A percentile compares a stretch with the other conserved stretches of the same genome.
These are phyloP conservation scores for Saccharomyces pastorianus DNA, from an alignment of 1,139 yeast species.

Conservation along the genomic window DNA sequence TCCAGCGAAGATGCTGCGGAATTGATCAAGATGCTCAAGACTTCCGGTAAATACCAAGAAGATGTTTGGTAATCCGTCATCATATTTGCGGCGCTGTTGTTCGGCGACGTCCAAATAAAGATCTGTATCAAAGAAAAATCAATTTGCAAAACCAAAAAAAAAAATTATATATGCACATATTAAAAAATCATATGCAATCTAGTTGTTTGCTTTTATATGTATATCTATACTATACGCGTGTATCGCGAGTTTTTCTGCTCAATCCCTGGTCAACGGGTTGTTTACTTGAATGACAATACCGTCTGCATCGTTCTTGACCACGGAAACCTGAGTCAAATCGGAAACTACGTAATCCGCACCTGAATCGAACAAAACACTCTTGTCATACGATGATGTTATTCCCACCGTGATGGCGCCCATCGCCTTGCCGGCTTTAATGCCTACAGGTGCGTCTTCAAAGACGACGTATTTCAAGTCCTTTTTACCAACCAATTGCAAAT, in stretches of 20 bases:
- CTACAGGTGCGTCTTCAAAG: too few species aligned
- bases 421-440: too few species aligned
- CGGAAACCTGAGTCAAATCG: too few species aligned
- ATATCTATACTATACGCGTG: neutral
- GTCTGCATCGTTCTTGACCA: too few species aligned
- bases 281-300: too few species aligned
- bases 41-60: conserved; percentile 87
- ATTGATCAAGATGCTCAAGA: conserved; percentile 69
- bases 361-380: too few species aligned
- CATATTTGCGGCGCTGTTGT: neutral
- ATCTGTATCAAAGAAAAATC: neutral
- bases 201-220: neutral
- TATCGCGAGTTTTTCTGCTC: neutral
- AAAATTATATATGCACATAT: neutral
- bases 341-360: too few species aligned
- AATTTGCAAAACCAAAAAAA: neutral
- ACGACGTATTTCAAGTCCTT: too few species aligned
- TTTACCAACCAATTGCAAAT: too few species aligned
- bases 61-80: conserved; percentile 71
- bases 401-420: too few species aligned
- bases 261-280: too few species aligned
- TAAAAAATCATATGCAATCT: neutral
- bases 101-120: neutral
- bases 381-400: too few species aligned
- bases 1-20: conserved; percentile 65